These are phyloP conservation scores for Scorias spongiosa DNA, from an alignment of 2,329 filamentous ascomycete genomes.

Conservation along the genomic window DNA sequence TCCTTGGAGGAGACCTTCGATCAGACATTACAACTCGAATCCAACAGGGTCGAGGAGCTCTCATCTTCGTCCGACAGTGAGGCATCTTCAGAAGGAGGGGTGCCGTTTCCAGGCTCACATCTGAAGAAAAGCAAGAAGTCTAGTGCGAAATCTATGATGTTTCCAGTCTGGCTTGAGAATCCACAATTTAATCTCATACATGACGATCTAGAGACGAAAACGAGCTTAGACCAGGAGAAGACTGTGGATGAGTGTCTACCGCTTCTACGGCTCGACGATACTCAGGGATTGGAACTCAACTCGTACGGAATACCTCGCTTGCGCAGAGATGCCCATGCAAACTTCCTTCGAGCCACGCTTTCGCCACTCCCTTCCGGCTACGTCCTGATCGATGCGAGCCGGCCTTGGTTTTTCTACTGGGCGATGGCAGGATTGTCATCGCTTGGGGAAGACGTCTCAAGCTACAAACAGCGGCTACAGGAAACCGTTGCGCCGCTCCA, in stretches of 20 bases:
- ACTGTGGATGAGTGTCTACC: slow-evolving; percentile 48
- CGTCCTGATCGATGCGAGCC: slow-evolving; percentile 64
- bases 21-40: not conserved
- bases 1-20: not conserved
- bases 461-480: slow-evolving; percentile 48
- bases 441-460: slow-evolving; percentile 56
- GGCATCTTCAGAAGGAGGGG: not conserved
- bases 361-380: slow-evolving; percentile 52
- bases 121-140: not conserved
- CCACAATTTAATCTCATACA: not conserved
- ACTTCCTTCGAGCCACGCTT: slow-evolving; percentile 43
- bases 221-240: slow-evolving; percentile 10
- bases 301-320: slow-evolving; percentile 58
- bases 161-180: not conserved
- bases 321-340: slow-evolving; percentile 44
- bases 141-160: not conserved
- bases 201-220: slow-evolving; percentile 7
- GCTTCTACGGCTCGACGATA: slow-evolving; percentile 42
- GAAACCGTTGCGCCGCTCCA: slow-evolving; percentile 69
- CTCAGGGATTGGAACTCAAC: slow-evolving; percentile 40
- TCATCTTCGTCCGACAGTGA: not conserved
- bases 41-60: not conserved
- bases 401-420: slow-evolving; percentile 96
- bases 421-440: slow-evolving; percentile 59
- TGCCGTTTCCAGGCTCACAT: not conserved